These are phyloP conservation scores for Tolypocladium album DNA, from an alignment of 2,329 filamentous ascomycete species.

Conservation along the genomic window DNA sequence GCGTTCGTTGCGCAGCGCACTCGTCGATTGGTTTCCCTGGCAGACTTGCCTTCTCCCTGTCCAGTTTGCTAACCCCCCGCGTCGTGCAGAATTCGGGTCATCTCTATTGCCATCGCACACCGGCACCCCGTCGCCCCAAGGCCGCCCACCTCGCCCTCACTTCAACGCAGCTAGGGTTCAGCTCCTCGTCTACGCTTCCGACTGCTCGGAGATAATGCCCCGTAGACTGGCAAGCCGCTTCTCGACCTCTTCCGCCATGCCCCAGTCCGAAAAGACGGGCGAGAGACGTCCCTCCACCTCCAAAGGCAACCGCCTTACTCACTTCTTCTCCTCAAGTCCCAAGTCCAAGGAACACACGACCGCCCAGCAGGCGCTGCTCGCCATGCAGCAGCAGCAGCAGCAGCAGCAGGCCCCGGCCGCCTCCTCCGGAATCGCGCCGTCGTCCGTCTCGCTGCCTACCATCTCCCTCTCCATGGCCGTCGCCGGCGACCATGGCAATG, in stretches of 20 bases:
- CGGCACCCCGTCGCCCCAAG: background rate
- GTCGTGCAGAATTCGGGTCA: background rate
- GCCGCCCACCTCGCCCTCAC: background rate
- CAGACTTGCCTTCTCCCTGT: background rate
- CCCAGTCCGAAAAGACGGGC: conserved; percentile 35
- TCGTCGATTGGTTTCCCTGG: background rate
- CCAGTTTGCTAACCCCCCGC: background rate
- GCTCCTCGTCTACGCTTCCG: background rate
- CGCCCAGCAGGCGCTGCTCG: conserved; percentile 56
- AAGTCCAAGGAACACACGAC: conserved; percentile 60
- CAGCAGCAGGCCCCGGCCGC: conserved; percentile 25
- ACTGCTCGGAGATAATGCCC: conserved; percentile 39
- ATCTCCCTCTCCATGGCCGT: conserved; percentile 86
- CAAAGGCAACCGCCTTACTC: conserved; percentile 67
- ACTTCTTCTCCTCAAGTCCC: conserved; percentile 73
- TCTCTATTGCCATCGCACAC: background rate
- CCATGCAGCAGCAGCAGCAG: conserved; percentile 47
- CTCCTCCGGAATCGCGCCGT: conserved; percentile 53
- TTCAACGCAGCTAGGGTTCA: background rate
- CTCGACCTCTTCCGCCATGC: conserved; percentile 36
- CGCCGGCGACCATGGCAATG: conserved; percentile 59
- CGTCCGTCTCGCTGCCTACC: conserved; percentile 56
- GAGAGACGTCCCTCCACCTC: conserved; percentile 50
- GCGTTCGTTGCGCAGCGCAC: background rate
- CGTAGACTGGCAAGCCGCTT: conserved; percentile 49